A percentile compares a stretch with the other conserved stretches of the same genome.
phyloP scores from a whole-genome alignment of 192 early-diverging fungal genomes.

The Backusella tarrabulga region DNA sequence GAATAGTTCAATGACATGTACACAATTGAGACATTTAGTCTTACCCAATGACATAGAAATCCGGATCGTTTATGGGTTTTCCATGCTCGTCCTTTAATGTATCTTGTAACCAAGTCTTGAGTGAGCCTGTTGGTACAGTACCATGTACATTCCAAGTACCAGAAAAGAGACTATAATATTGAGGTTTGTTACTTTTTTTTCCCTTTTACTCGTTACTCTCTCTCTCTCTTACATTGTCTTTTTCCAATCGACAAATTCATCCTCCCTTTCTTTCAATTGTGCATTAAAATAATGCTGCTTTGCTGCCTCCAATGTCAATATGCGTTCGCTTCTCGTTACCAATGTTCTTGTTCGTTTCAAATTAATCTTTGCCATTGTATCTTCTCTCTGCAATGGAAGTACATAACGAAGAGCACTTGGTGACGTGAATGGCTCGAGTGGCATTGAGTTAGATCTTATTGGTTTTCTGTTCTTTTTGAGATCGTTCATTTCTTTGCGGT shows the following conservation, averaged over 20 bases:
- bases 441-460: not conserved
- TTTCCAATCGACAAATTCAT: slow-evolving; percentile 38
- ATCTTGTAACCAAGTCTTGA: slow-evolving; percentile 66
- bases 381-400: slow-evolving; percentile 17
- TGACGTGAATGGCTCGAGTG: not conserved
- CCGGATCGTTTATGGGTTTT: slow-evolving; percentile 39
- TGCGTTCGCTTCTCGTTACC: not conserved
- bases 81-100: slow-evolving; percentile 38
- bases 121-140: slow-evolving; percentile 50
- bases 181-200: not conserved
- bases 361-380: slow-evolving; percentile 21
- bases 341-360: slow-evolving; percentile 9
- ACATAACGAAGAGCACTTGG: slow-evolving; percentile 19
- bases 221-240: slow-evolving; percentile 22
- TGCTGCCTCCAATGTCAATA: not conserved
- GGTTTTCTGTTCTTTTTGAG: not conserved
- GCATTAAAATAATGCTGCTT: slow-evolving; percentile 30
- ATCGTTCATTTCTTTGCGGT: not conserved
- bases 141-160: slow-evolving; percentile 96
- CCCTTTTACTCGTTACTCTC: not conserved
- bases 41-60: slow-evolving; percentile 76
- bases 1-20: too few relatives aligned
- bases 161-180: slow-evolving; percentile 55
- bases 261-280: slow-evolving; percentile 34
- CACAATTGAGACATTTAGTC: not conserved